Evolutionary conservation across 2,329 filamentous ascomycete genomes (phyloP).

Genomic region (Colletotrichum gigasporum): DNA sequence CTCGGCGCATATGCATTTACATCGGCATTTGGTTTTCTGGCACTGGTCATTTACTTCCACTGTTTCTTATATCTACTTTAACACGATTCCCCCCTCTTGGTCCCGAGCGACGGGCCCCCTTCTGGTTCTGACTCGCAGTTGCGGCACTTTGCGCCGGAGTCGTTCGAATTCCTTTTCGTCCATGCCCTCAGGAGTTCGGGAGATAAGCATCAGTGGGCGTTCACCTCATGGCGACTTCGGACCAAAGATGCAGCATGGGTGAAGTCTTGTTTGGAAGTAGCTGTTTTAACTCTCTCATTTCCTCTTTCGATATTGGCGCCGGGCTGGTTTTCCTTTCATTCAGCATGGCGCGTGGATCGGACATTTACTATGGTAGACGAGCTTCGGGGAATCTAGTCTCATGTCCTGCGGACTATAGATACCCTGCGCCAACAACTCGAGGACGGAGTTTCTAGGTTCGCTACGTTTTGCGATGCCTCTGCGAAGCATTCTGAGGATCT

Average conservation of each 20-base stretch:
- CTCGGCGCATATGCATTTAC: slow-evolving; percentile 26
- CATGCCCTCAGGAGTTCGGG: neutral
- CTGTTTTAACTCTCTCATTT: slow-evolving; percentile 2
- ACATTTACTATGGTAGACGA: slow-evolving; percentile 29
- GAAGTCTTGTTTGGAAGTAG: neutral
- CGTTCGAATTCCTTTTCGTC: neutral
- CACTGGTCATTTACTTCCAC: neutral
- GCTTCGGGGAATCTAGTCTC: slow-evolving; percentile 18
- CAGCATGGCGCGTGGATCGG: slow-evolving; percentile 31
- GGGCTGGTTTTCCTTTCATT: slow-evolving; percentile 27
- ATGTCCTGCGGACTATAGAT: slow-evolving; percentile 22
- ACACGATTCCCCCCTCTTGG: slow-evolving; percentile 1
- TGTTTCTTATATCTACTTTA: neutral
- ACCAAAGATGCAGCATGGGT: neutral
- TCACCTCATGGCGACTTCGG: slow-evolving; percentile 2
- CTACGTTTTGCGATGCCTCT: slow-evolving; percentile 21
- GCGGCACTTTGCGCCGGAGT: neutral
- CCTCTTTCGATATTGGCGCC: neutral
- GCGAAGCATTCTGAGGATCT: slow-evolving; percentile 23
- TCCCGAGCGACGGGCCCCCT: neutral
- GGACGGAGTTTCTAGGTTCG: slow-evolving; percentile 29
- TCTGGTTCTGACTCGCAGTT: neutral
- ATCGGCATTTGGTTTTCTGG: slow-evolving; percentile 14
- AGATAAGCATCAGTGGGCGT: slow-evolving; percentile 2
- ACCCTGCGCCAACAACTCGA: slow-evolving; percentile 22